Conservation (phyloP, 495 filamentous ascomycete genomes). For the Penicillium salamii region DNA sequence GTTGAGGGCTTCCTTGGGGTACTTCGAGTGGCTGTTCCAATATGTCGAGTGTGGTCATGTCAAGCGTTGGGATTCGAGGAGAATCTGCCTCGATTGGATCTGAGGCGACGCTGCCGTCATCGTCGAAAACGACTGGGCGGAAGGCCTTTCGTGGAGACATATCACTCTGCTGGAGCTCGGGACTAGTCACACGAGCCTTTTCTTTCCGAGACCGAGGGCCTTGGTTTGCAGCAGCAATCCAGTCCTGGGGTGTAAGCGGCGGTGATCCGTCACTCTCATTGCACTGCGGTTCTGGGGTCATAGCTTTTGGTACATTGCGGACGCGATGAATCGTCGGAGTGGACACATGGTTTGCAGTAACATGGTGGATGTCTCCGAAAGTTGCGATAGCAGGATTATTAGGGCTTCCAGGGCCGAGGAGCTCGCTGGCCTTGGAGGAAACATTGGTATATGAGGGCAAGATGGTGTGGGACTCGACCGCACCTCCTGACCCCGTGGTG, state of each 20-base stretch:
- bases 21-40: slow-evolving; percentile 14
- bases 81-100: slow-evolving; percentile 22
- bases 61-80: slow-evolving; percentile 33
- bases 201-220: slow-evolving; percentile 21
- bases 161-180: slow-evolving; percentile 10
- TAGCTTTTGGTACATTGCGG: slow-evolving; percentile 20
- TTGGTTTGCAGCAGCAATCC: slow-evolving; percentile 41
- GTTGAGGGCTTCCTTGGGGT: slow-evolving; percentile 13
- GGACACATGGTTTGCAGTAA: slow-evolving; percentile 16
- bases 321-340: slow-evolving; percentile 23
- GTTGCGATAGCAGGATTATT: slow-evolving; percentile 21
- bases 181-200: slow-evolving; percentile 1
- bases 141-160: slow-evolving; percentile 10
- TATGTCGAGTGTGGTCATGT: slow-evolving; percentile 22
- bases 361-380: slow-evolving; percentile 19
- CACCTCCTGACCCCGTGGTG: slow-evolving; percentile 22
- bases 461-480: slow-evolving; percentile 28
- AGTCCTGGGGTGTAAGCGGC: slow-evolving; percentile 41
- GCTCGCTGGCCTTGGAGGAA: slow-evolving; percentile 23
- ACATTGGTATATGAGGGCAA: slow-evolving; percentile 32
- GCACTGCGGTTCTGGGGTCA: slow-evolving; percentile 1
- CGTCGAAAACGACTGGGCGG: slow-evolving; percentile 18
- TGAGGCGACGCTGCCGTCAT: slow-evolving; percentile 31
- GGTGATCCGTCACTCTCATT: slow-evolving; percentile 19
- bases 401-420: slow-evolving; percentile 26